Base-by-base conservation (phyloP, 768 basidiomycete species). In the Strobilomyces dryophilus region DNA sequence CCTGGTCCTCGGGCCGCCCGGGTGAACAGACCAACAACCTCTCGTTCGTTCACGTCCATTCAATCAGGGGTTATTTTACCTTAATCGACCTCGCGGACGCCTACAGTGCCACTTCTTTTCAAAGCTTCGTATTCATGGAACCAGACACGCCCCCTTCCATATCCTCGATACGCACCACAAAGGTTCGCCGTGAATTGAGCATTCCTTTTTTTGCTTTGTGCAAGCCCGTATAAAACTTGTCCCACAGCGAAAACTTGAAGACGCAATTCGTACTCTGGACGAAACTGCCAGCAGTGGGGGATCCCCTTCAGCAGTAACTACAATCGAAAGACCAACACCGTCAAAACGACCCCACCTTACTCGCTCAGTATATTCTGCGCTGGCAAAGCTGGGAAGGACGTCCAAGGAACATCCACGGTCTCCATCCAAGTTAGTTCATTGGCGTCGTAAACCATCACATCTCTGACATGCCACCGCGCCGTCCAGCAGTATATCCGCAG, bases 321-420 rank as follows among this genome's bases (percentile, higher is more conserved):
- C 51, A 12, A 42, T 53, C 51, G 73, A 71, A 29, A 68, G 60
- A 21, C 68, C 72, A 4, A 57, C 62, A 5, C 74, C 80, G 17
- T 71, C 82, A n/a, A 79, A 78, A 20, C 83, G 85, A 58, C 78
- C 74, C 41, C 69, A 74, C 20, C 67, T 79, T 51, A 74, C 79
- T 7, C 82, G 76, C 14, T 85, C 87, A 1, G 64, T 92, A 3
- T 92, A 91, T 66, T 84, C 89, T 2, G 87, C 87, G 3, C 75
- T 92, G 41, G 79, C 85, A 42, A 92, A 89, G 70, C 89, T 91
- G 64, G 85, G 85, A 5, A 79, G 87, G 39, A 81, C 76, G 61
- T 70, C 77, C 12, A 84, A 77, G 61, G 76, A 78, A 52, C 57
- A 35, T n/a, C 48, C 73, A 10, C 71, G 63, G 44, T 64, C 73